Evolutionary conservation across 257 asterid genomes (phyloP).

Genomic region (Oldenlandia corymbosa): DNA sequence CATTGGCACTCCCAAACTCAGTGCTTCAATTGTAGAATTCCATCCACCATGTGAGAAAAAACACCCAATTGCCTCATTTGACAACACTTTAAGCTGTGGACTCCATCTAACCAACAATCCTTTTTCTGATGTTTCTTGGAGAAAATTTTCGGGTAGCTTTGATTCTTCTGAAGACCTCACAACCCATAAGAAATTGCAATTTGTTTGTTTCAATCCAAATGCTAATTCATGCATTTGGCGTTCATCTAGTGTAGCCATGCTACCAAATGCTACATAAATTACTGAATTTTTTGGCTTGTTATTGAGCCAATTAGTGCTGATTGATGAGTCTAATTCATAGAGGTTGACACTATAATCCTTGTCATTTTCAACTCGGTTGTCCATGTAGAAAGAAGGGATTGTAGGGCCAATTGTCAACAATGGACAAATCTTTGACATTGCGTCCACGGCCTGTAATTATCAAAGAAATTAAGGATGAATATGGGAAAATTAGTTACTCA

Average conservation of each 20-base stretch:
- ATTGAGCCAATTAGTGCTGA: conserved; percentile 42
- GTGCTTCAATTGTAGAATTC: conserved; percentile 67
- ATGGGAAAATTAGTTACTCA: too few relatives aligned
- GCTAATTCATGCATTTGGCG: conserved; percentile 59
- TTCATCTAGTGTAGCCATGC: conserved; percentile 49
- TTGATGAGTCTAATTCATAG: conserved; percentile 30
- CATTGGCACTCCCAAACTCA: conserved; percentile 72
- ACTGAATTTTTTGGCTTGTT: conserved; percentile 53
- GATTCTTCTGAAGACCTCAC: conserved; percentile 32
- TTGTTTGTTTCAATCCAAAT: conserved; percentile 33
- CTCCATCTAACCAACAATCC: conserved; percentile 55
- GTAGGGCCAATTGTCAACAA: conserved; percentile 67
- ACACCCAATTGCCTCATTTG: conserved; percentile 55
- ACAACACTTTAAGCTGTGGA: conserved; percentile 50
- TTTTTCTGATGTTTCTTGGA: conserved; percentile 15
- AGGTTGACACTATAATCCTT: conserved; percentile 44
- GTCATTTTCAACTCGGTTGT: conserved; percentile 47
- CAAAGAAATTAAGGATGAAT: background rate
- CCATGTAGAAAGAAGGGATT: conserved; percentile 59
- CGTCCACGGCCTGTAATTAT: conserved; percentile 45
- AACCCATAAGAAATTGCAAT: conserved; percentile 55
- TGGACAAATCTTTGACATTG: conserved; percentile 42
- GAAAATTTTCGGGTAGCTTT: conserved; percentile 35
- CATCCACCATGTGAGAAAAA: conserved; percentile 76
- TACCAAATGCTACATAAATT: conserved; percentile 69